Evolutionary conservation across 2,329 filamentous ascomycete species (phyloP), one percentile per base, ranked within the genome.

Genomic region (Trichophyton simii): DNA sequence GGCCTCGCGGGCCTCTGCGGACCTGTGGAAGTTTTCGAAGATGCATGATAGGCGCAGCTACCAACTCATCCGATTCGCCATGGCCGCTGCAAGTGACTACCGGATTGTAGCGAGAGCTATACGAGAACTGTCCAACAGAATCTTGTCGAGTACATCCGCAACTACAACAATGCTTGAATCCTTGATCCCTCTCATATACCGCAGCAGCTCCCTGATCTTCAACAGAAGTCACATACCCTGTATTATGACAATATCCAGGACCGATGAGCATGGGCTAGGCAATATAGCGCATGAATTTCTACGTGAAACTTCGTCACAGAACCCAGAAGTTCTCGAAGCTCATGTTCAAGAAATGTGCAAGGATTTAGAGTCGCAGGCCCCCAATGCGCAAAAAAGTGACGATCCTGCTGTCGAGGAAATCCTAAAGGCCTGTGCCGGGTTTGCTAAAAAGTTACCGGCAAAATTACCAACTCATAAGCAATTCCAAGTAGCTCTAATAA

Each of bases 141-240:
- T 95, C 41, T 87, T 91, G 67, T 81, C 83, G 79, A 86, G 54
- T 80, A 82, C 60, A 74, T 83, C 64, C 11, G 59, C 63, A 13
- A 72, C 78, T n/a, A 68, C 74, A n/a, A 78, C 79, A 31, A 79
- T 94, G 55, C 76, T 95, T 2, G 89, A 95, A 41, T 95, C 90
- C 0, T 72, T 99, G 28, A 83, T 87, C 4, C 88, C 91, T 3
- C 79, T 99, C 15, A 78, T 97, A 3, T 96, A 95, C 71, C 85
- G 90, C 50, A 87, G 87, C 60, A 87, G 89, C 38, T 86, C 89
- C 62, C 81, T 99, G 65, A 83, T 96, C 66, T 96, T 95, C 77
- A 99, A 96, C 76, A 86, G 89, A 69, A 97, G 92, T 71, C 91
- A 99, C 71, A 85, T 99, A 18, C 85, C 91, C 2, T 86, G 89